Conservation (phyloP, 1,284 basidiomycete species). For the Boletellus deceptivus region DNA sequence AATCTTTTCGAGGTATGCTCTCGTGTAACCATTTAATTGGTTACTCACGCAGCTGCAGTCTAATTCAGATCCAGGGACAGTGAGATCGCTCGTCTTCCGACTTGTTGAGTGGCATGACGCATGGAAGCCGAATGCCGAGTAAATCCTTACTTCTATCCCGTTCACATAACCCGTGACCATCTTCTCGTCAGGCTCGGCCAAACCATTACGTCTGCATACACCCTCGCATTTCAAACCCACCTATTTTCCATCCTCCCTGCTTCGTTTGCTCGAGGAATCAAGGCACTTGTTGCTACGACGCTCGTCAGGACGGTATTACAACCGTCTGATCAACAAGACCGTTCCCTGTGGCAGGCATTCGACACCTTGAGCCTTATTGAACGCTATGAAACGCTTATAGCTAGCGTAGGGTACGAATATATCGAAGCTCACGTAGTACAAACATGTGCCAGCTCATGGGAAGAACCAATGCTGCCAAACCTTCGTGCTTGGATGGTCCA, state of each 20-base stretch:
- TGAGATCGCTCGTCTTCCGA: constrained; percentile 53
- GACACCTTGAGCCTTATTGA: constrained; percentile 78
- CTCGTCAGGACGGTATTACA: constrained; percentile 40
- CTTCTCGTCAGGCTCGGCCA: constrained; percentile 50
- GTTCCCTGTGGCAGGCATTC: constrained; percentile 59
- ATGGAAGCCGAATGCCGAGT: constrained; percentile 63
- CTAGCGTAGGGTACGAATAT: constrained; percentile 79
- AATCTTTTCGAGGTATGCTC: constrained; percentile 54
- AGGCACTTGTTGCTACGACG: constrained; percentile 57
- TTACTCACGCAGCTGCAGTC: constrained; percentile 35
- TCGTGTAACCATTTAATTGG: background rate
- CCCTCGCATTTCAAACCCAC: constrained; percentile 64
- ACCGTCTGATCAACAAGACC: constrained; percentile 34
- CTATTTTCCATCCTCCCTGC: constrained; percentile 67
- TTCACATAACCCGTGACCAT: constrained; percentile 10
- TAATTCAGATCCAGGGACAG: constrained; percentile 44
- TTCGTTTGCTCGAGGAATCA: constrained; percentile 62
- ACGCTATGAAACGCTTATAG: constrained; percentile 81
- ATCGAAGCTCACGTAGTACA: constrained; percentile 73
- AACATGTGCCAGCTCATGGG: constrained; percentile 71
- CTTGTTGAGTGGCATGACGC: constrained; percentile 65
- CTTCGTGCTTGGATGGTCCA: constrained; percentile 75
- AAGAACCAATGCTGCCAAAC: constrained; percentile 57
- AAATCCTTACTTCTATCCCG: constrained; percentile 20
- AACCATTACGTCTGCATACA: constrained; percentile 59